Base-by-base conservation (phyloP, 2,329 filamentous ascomycete genomes). In the Fusarium hainanense region DNA sequence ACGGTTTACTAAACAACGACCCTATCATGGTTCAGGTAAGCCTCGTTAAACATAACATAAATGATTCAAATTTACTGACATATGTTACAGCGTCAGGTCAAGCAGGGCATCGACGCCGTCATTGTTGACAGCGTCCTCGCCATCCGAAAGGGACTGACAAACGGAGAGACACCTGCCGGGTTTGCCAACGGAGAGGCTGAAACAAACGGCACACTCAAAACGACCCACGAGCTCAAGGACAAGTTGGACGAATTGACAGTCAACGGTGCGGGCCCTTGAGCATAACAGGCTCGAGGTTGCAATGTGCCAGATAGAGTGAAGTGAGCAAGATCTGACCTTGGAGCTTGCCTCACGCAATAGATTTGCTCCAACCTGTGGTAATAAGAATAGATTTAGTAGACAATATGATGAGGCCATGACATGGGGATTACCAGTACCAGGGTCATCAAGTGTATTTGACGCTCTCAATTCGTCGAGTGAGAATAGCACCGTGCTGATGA, bases 41-140 rank as follows among this genome's bases (percentile, higher is more conserved):
- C 78, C 40, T 28, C 12, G 16, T 32, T 8, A 40, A 49, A 20
- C 40, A 32, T 21, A 40, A 20, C 18, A 41, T 25, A 20, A 37
- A 14, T 18, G 47, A 55, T 10, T 7, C 13, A 10, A 20, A 47
- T 41, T 52, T 23, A n/a, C 66, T 74, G 54, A 74, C 54, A 41
- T 16, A 47, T 25, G 14, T 52, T 73, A 71, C 77, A 94, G 90
- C 83, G 91, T 68, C 96, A 99, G 90, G 93, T 97, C 12, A 92
- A 93, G 57, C 93, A 98, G 80, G 95, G 96, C 49, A 98, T 99
- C 66, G 96, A 99, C 77, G 96, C 96, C 2, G 95, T 99, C 56
- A 99, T 99, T 76, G 96, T 98, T 16, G 96, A 99, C 78, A 96
- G 89, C 67, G 95, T 99, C 5, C 87, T 98, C 30, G 93, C 93